A percentile compares a stretch with the other conserved stretches of the same genome.
These are phyloP conservation scores for Fusarium sp. DNA, from an alignment of 2,329 filamentous ascomycete genomes.

Conservation along the genomic window DNA sequence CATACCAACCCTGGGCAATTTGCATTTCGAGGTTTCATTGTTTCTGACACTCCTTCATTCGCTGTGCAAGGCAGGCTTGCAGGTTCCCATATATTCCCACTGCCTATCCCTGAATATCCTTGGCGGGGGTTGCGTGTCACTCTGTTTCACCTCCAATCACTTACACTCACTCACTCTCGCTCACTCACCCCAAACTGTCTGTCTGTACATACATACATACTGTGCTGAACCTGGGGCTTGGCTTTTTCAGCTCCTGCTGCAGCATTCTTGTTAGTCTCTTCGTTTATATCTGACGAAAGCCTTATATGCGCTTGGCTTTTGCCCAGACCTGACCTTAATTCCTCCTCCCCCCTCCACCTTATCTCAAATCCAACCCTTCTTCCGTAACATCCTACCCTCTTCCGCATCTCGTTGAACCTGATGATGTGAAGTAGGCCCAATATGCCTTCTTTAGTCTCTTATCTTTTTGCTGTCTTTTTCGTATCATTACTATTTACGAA, in stretches of 20 bases:
- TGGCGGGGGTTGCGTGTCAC: conserved; percentile 31
- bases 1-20: conserved; percentile 28
- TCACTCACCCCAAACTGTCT: neutral
- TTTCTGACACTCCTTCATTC: neutral
- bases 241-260: conserved; percentile 14
- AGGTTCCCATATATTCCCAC: neutral
- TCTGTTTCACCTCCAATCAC: conserved; percentile 31
- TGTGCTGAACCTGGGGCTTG: conserved; percentile 13
- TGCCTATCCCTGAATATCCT: conserved; percentile 2
- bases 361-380: neutral
- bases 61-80: neutral
- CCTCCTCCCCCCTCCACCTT: neutral
- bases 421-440: conserved; percentile 35
- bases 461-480: conserved; percentile 42
- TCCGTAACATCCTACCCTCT: neutral
- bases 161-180: neutral
- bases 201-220: neutral
- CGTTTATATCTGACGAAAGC: conserved; percentile 19
- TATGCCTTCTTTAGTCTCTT: conserved; percentile 39
- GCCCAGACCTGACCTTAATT: conserved; percentile 27
- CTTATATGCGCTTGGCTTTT: conserved; percentile 37
- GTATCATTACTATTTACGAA: conserved; percentile 43
- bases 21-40: neutral
- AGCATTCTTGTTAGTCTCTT: neutral
- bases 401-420: conserved; percentile 1